phyloP scores from a whole-genome alignment of 257 asterid species.

The Solanum acaule region DNA sequence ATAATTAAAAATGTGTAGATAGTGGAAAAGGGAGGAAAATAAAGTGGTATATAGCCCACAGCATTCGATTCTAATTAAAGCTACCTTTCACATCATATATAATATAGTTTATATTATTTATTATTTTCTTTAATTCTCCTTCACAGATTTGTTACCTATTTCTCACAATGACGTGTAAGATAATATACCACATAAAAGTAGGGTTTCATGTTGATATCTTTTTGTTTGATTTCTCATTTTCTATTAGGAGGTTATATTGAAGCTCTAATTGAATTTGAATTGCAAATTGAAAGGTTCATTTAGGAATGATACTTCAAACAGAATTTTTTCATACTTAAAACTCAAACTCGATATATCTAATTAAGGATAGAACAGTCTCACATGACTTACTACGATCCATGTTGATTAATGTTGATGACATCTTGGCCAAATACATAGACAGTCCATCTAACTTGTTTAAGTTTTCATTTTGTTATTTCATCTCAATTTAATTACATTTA shows the following conservation, averaged over 20 bases:
- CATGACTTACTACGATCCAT: too few relatives aligned
- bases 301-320: too few relatives aligned
- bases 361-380: too few relatives aligned
- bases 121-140: neutral
- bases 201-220: neutral
- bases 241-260: too few relatives aligned
- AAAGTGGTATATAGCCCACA: neutral
- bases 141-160: neutral
- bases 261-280: accelerated
- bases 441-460: too few relatives aligned
- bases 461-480: neutral
- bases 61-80: neutral
- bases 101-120: neutral
- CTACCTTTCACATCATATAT: neutral
- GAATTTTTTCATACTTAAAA: too few relatives aligned
- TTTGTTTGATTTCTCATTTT: too few relatives aligned
- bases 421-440: too few relatives aligned
- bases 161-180: neutral
- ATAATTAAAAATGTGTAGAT: neutral
- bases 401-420: too few relatives aligned
- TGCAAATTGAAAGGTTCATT: too few relatives aligned
- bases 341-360: too few relatives aligned
- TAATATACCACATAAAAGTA: neutral
- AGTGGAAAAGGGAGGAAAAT: neutral
- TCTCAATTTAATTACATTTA: neutral